Evolutionary conservation across 1,284 basidiomycete species (phyloP).

Genomic region (Termitomyces sp.): DNA sequence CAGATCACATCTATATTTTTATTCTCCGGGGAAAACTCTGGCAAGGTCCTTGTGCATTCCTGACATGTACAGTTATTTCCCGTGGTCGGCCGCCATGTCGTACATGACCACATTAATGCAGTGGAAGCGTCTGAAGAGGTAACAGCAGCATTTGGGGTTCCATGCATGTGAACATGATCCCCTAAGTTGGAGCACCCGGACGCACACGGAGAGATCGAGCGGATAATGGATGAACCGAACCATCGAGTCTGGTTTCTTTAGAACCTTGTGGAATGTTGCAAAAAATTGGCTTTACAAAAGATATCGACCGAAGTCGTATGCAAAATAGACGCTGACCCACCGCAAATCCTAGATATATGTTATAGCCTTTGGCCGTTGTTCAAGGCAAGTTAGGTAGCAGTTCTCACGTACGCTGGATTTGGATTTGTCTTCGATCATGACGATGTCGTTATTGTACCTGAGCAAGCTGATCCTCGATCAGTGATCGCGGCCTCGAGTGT

Average conservation of each 20-base stretch:
- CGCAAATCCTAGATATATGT: background rate
- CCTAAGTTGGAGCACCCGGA: conserved; percentile 9
- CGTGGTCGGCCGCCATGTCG: conserved; percentile 14
- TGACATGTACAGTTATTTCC: conserved; percentile 7
- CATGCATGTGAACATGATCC: conserved; percentile 11
- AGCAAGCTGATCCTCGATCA: conserved; percentile 28
- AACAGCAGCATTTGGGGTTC: background rate
- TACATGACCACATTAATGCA: conserved; percentile 4
- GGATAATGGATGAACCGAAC: conserved; percentile 10
- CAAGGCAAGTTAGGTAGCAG: background rate
- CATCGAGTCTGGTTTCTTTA: conserved; percentile 8
- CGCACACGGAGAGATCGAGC: conserved; percentile 1
- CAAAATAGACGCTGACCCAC: conserved; percentile 9
- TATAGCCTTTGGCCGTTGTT: conserved; percentile 7
- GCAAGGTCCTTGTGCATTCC: conserved; percentile 11
- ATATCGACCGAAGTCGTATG: background rate
- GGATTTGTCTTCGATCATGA: conserved; percentile 28
- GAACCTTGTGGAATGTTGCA: conserved; percentile 5
- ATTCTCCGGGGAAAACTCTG: conserved; percentile 18
- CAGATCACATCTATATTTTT: conserved; percentile 16
- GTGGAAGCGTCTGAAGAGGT: background rate
- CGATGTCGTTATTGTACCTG: conserved; percentile 27
- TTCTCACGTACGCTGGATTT: conserved; percentile 12
- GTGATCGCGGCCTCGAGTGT: conserved; percentile 25
- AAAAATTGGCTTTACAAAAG: conserved; percentile 5